Evolutionary conservation across 371 early-diverging fungal species (phyloP).

Genomic region (Mortierella sp.): DNA sequence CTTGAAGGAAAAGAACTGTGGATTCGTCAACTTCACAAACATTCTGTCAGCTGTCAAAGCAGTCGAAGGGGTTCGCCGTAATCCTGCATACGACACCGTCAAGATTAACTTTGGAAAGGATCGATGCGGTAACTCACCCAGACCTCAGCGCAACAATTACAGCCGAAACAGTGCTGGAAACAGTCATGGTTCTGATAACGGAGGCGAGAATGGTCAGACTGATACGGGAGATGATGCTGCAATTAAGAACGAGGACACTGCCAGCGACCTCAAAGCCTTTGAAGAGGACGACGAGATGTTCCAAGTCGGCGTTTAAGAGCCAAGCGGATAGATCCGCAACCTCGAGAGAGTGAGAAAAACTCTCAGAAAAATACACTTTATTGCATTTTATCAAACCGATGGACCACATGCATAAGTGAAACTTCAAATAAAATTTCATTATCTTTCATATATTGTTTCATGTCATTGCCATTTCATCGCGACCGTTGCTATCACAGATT

Average conservation of each 20-base stretch:
- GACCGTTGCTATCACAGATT: no score
- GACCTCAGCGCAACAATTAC: constrained; percentile 11
- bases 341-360: no score
- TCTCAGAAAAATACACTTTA: no score
- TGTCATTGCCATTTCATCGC: no score
- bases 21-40: constrained; percentile 86
- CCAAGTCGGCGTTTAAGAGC: constrained; percentile 7
- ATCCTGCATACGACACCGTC: constrained; percentile 68
- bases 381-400: no score
- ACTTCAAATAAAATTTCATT: no score
- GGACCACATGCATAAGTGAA: no score
- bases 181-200: constrained; percentile 6
- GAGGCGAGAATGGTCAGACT: constrained; percentile 34
- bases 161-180: constrained; percentile 23
- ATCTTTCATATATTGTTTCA: no score
- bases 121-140: constrained; percentile 77
- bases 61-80: constrained; percentile 69
- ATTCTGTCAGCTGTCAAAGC: constrained; percentile 79
- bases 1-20: constrained; percentile 81
- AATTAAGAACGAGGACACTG: constrained; percentile 5
- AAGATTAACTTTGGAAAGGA: constrained; percentile 88
- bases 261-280: constrained; percentile 22
- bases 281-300: constrained; percentile 45
- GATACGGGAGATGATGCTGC: constrained; percentile 12
- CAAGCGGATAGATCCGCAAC: not conserved